phyloP scores from a whole-genome alignment of 805 yeast species.

The Hanseniaspora meyeri region DNA sequence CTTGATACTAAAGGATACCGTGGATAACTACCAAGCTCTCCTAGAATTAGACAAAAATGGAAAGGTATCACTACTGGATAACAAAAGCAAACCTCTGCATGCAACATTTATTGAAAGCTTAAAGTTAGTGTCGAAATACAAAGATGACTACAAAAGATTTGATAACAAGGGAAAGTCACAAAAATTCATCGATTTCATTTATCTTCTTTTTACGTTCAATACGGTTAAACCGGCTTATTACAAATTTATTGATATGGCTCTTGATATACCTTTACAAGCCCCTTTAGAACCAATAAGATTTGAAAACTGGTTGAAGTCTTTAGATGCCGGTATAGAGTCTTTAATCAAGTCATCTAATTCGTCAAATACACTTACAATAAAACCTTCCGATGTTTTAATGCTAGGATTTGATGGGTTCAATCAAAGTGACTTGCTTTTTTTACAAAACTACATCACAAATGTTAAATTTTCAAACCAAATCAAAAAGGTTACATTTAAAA shows the following conservation, averaged over 20 bases:
- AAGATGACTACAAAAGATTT: neutral
- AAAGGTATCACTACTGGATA: neutral
- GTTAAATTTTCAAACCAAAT: neutral
- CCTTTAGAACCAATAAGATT: constrained; percentile 11
- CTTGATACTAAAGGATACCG: constrained; percentile 8
- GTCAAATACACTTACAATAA: constrained; percentile 7
- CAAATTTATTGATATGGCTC: neutral
- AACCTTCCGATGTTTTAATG: constrained; percentile 19
- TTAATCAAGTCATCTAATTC: neutral
- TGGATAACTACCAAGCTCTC: neutral
- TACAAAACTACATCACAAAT: constrained; percentile 16
- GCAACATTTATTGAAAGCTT: constrained; percentile 11
- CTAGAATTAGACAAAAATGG: neutral
- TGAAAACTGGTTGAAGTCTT: neutral
- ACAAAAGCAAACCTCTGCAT: neutral
- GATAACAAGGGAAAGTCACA: constrained; percentile 10
- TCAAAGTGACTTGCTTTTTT: constrained; percentile 22
- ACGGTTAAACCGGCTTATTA: constrained; percentile 10
- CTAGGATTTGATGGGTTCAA: constrained; percentile 27
- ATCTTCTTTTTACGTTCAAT: constrained; percentile 6
- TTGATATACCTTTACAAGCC: constrained; percentile 12
- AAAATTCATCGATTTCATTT: constrained; percentile 9
- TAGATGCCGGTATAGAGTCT: neutral
- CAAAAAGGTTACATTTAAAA: neutral
- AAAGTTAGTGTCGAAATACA: constrained; percentile 1